Percentiles rank a stretch among this genome's conserved stretches.
These are phyloP conservation scores for Spinacia oleracea DNA, from an alignment of 179 eudicot species.

Conservation along the genomic window DNA sequence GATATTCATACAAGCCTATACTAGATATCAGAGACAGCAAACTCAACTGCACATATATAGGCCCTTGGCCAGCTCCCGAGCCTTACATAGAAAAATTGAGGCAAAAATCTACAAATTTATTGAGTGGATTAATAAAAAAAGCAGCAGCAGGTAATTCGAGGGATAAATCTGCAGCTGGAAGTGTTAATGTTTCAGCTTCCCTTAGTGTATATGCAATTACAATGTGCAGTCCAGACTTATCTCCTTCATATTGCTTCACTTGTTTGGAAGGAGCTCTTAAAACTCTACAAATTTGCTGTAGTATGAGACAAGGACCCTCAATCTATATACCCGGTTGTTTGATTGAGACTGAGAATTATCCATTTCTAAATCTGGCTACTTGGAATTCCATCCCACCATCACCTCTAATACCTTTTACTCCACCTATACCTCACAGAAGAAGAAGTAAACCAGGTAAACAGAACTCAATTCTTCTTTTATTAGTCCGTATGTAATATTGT, in stretches of 20 bases:
- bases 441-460: slow-evolving; percentile 11
- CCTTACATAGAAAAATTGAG: slow-evolving; percentile 16
- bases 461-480: not conserved
- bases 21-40: not conserved
- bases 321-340: slow-evolving; percentile 2
- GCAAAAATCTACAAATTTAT: slow-evolving; percentile 14
- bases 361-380: not conserved
- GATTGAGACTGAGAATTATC: slow-evolving; percentile 13
- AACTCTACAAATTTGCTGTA: not conserved
- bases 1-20: slow-evolving; percentile 23
- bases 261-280: slow-evolving; percentile 4
- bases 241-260: slow-evolving; percentile 4
- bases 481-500: not conserved
- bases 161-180: slow-evolving; percentile 35
- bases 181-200: not conserved
- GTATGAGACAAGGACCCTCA: not conserved
- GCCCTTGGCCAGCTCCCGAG: not conserved
- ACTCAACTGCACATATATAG: not conserved
- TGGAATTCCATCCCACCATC: not conserved
- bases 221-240: slow-evolving; percentile 33
- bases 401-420: not conserved
- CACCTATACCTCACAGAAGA: not conserved
- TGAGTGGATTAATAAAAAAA: slow-evolving; percentile 10
- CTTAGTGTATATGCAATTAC: slow-evolving; percentile 24
- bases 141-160: slow-evolving; percentile 33